Percentiles rank a stretch among this genome's conserved stretches.
Evolutionary conservation across 1,284 basidiomycete species (phyloP).

Genomic region (Limonomyces culmigenus): DNA sequence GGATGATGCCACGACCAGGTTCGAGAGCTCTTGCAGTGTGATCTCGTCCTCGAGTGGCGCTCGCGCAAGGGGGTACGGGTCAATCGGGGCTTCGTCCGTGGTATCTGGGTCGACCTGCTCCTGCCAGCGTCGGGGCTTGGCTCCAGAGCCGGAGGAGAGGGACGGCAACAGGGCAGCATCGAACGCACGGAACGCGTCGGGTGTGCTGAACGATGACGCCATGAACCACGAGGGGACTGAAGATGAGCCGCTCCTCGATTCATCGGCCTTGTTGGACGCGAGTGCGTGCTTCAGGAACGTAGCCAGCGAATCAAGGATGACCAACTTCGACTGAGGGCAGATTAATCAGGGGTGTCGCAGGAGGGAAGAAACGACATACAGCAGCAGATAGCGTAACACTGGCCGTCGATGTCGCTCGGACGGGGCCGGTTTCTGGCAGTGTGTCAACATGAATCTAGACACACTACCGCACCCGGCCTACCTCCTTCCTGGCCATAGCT

Average conservation of each 20-base stretch:
- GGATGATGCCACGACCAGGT: too few species aligned
- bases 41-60: constrained; percentile 4
- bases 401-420: constrained; percentile 40
- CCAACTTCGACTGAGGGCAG: constrained; percentile 35
- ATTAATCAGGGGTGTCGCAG: not conserved
- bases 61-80: constrained; percentile 4
- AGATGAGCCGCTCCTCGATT: too few species aligned
- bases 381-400: constrained; percentile 45
- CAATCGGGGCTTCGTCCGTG: constrained; percentile 1
- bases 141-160: constrained; percentile 2
- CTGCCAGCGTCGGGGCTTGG: not conserved
- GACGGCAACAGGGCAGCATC: constrained; percentile 18
- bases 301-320: constrained; percentile 42
- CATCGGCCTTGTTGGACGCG: constrained; percentile 4
- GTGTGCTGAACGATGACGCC: constrained; percentile 27
- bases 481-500: constrained; percentile 42
- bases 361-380: constrained; percentile 24
- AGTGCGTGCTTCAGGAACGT: constrained; percentile 34
- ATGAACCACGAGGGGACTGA: constrained; percentile 33
- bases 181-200: constrained; percentile 30
- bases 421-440: constrained; percentile 18
- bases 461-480: constrained; percentile 11
- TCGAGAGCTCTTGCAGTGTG: not conserved
- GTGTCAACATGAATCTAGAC: too few species aligned
- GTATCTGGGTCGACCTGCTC: constrained; percentile 9